Percentiles rank a stretch among this genome's conserved stretches.
phyloP scores from a whole-genome alignment of 2,329 filamentous ascomycete genomes.

The Lasiodiplodia citricola region DNA sequence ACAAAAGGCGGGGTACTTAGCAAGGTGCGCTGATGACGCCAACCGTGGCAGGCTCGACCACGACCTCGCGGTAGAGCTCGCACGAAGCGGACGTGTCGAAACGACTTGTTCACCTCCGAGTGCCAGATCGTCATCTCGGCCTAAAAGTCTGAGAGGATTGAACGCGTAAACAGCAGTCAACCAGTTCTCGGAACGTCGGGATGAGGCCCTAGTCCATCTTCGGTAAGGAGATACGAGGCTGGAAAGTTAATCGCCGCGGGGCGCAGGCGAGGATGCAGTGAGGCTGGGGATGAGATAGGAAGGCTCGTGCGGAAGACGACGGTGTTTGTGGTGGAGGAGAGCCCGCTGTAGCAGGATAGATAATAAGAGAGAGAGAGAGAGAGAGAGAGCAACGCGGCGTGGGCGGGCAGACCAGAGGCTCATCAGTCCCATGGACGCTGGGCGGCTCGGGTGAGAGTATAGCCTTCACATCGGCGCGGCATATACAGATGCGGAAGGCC shows the following conservation, averaged over 20 bases:
- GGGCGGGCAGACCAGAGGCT: background rate
- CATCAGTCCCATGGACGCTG: background rate
- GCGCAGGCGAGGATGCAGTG: background rate
- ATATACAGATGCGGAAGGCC: slow-evolving; percentile 19
- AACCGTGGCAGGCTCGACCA: slow-evolving; percentile 13
- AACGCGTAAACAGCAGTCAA: background rate
- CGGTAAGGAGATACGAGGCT: slow-evolving; percentile 9
- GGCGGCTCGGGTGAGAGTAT: background rate
- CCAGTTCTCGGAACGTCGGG: slow-evolving; percentile 8
- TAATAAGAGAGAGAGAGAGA: background rate
- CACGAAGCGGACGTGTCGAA: slow-evolving; percentile 1
- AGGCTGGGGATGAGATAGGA: background rate
- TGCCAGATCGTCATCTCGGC: background rate
- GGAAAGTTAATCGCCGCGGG: slow-evolving; percentile 19
- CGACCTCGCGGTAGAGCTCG: background rate
- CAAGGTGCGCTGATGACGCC: background rate
- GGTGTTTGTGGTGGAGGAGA: background rate
- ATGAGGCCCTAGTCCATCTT: background rate
- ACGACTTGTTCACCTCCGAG: background rate
- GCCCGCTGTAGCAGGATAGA: background rate
- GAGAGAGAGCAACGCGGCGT: background rate
- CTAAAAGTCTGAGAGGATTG: background rate
- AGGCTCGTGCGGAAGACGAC: background rate
- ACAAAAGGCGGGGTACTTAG: slow-evolving; percentile 16
- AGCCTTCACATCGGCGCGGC: slow-evolving; percentile 48